Percentiles rank a stretch among this genome's conserved stretches.
These are phyloP conservation scores for Leishmania amazonensis DNA, from an alignment of 208 protist genomes.

Conservation along the genomic window DNA sequence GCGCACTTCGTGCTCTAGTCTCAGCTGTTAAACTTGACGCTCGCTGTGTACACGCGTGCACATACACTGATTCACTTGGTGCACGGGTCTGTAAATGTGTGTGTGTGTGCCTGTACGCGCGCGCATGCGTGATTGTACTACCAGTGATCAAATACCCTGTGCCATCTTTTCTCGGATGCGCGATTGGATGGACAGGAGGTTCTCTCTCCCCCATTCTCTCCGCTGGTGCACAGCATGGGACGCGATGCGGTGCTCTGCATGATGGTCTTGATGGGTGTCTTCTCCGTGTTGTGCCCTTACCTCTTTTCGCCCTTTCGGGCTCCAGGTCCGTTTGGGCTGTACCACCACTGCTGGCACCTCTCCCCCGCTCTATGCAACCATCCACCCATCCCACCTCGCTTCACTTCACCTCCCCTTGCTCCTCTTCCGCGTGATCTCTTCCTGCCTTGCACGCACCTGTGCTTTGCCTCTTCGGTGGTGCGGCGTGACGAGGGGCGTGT, in stretches of 20 bases:
- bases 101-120: neutral
- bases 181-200: neutral
- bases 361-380: neutral
- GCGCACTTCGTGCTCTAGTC: conserved; percentile 32
- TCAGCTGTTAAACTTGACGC: conserved; percentile 14
- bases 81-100: neutral
- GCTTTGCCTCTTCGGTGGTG: neutral
- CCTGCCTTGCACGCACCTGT: neutral
- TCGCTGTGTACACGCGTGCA: neutral
- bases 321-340: neutral
- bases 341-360: neutral
- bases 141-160: neutral
- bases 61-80: neutral
- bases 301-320: conserved; percentile 5
- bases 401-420: neutral
- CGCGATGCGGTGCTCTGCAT: neutral
- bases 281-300: conserved; percentile 14
- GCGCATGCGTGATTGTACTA: neutral
- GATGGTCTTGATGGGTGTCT: neutral
- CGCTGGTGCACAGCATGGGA: neutral
- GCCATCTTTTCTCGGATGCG: neutral
- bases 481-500: neutral
- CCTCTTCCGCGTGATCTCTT: neutral
- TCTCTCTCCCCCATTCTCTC: neutral
- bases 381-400: neutral